These are phyloP conservation scores for Wallacemonas sp. DNA, from an alignment of 208 protist species.

Conservation along the genomic window DNA sequence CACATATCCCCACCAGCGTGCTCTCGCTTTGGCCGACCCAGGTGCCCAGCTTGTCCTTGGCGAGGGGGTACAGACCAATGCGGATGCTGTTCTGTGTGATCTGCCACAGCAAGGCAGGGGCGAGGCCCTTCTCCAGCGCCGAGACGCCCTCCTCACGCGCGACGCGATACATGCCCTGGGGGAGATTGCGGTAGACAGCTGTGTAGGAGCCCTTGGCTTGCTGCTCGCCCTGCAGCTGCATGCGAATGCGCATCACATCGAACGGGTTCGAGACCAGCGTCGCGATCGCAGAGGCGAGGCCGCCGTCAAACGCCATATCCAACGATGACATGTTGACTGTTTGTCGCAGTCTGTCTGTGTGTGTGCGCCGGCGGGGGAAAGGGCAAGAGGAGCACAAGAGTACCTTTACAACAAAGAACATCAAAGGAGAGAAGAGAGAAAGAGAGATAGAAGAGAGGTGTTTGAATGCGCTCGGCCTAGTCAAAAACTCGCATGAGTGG, in stretches of 20 bases:
- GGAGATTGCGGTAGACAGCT: constrained; percentile 49
- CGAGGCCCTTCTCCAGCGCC: constrained; percentile 61
- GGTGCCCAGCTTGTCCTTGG: constrained; percentile 26
- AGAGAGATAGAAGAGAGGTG: no score
- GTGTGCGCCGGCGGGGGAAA: no score
- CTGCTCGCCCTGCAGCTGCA: constrained; percentile 76
- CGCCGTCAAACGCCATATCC: constrained; percentile 59
- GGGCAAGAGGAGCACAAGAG: no score
- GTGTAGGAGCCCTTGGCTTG: constrained; percentile 40
- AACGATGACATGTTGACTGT: constrained; percentile 29
- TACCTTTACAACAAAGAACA: no score
- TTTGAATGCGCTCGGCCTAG: no score
- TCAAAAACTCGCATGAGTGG: no score
- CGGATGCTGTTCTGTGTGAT: constrained; percentile 65
- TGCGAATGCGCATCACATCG: constrained; percentile 72
- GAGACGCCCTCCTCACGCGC: constrained; percentile 43
- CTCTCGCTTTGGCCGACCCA: background rate
- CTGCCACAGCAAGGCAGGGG: constrained; percentile 50
- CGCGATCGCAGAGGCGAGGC: constrained; percentile 42
- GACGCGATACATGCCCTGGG: constrained; percentile 50
- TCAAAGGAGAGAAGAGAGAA: no score
- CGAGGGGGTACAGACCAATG: constrained; percentile 54
- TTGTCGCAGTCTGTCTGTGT: no score
- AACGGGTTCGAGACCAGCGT: constrained; percentile 69
- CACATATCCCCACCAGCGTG: constrained; percentile 9